Conservation (phyloP, 805 yeast genomes). For the Metschnikowia kofuensis region DNA sequence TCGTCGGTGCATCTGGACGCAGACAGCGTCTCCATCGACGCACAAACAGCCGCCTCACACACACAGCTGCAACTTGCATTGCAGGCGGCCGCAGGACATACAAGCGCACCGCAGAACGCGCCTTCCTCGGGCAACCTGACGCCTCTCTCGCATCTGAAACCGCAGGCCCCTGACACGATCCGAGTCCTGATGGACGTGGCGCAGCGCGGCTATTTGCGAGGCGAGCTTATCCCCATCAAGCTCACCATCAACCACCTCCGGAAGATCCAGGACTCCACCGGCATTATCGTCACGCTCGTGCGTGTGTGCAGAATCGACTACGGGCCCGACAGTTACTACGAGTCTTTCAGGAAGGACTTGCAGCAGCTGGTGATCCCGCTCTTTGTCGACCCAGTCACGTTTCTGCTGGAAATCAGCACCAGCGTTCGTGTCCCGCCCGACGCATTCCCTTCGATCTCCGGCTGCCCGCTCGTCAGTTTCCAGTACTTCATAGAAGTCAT, state of each 20-base stretch:
- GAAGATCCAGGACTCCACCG: conserved; percentile 64
- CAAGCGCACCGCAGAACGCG: conserved; percentile 2
- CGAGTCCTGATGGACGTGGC: conserved; percentile 40
- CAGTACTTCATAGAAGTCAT: conserved; percentile 83
- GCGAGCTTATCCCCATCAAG: conserved; percentile 75
- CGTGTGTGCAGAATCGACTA: conserved; percentile 67
- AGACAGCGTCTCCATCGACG: conserved; percentile 1
- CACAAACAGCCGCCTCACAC: not conserved
- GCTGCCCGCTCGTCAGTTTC: conserved; percentile 69
- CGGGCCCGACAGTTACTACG: conserved; percentile 57
- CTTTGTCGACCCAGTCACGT: conserved; percentile 66
- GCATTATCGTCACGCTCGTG: conserved; percentile 74
- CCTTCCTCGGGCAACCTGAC: not conserved
- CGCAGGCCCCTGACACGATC: conserved; percentile 25
- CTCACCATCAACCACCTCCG: conserved; percentile 67
- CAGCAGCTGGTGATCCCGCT: conserved; percentile 75
- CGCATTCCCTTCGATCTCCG: conserved; percentile 78
- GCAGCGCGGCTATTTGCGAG: conserved; percentile 70
- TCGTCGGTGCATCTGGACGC: conserved; percentile 32
- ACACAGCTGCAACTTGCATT: not conserved
- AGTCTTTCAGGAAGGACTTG: conserved; percentile 80
- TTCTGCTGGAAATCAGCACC: conserved; percentile 56
- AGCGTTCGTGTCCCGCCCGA: conserved; percentile 76
- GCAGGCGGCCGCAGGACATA: not conserved
- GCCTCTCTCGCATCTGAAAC: not conserved